These are phyloP conservation scores for Scheffersomyces titani DNA, from an alignment of 1,139 yeast species.

Conservation along the genomic window DNA sequence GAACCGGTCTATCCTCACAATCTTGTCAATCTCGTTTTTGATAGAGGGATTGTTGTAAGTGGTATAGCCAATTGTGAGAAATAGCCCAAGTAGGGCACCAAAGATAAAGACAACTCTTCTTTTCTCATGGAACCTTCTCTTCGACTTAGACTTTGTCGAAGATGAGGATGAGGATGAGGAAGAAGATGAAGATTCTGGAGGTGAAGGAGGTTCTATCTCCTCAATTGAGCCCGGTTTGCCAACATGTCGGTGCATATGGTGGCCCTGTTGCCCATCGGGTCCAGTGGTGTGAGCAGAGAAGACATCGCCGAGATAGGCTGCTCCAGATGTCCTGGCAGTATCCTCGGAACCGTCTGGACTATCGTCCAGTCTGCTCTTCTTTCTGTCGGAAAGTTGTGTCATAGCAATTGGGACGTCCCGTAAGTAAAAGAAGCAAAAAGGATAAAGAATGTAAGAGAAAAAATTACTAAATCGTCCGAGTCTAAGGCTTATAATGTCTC, in stretches of 20 bases:
- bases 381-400: neutral
- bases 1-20: slow-evolving; percentile 55
- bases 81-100: slow-evolving; percentile 71
- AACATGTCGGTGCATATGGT: neutral
- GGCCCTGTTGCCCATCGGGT: neutral
- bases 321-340: neutral
- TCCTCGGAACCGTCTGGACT: neutral
- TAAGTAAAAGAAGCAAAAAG: neutral
- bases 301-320: neutral
- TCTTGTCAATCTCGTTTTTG: slow-evolving; percentile 49
- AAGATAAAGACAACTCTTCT: slow-evolving; percentile 50
- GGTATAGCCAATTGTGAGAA: slow-evolving; percentile 65
- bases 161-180: neutral
- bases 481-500: neutral
- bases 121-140: slow-evolving; percentile 30
- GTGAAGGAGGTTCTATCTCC: neutral
- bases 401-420: neutral
- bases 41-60: slow-evolving; percentile 43
- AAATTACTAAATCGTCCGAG: too few species aligned
- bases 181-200: neutral
- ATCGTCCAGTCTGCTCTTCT: neutral
- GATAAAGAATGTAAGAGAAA: neutral
- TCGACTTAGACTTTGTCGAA: slow-evolving; percentile 5
- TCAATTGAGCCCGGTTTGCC: neutral
- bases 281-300: neutral